Percentiles rank a stretch among this genome's conserved stretches.
Evolutionary conservation across 495 filamentous ascomycete species (phyloP).

Genomic region (Neurospora africana): DNA sequence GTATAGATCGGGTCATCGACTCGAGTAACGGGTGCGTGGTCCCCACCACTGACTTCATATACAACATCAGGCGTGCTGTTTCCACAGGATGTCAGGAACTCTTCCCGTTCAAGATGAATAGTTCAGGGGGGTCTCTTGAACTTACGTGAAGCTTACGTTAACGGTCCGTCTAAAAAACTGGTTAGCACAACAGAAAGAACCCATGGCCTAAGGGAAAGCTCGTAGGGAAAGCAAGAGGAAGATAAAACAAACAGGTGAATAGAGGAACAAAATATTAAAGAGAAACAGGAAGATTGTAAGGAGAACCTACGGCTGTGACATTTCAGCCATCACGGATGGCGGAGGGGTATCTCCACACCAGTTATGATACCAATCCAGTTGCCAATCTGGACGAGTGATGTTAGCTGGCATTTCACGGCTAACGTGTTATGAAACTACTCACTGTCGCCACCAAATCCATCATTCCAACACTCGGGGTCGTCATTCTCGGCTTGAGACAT

Average conservation of each 20-base stretch:
- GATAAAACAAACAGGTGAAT: not conserved
- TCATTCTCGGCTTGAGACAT: not conserved
- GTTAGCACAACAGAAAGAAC: not conserved
- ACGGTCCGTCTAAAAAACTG: conserved; percentile 4
- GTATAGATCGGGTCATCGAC: conserved; percentile 5
- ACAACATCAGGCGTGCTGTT: conserved; percentile 11
- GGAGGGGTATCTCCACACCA: not conserved
- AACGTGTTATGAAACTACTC: not conserved
- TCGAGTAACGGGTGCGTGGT: conserved; percentile 1
- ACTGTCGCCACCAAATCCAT: not conserved
- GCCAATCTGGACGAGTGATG: not conserved
- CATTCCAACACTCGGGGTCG: not conserved
- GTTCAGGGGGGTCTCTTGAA: not conserved
- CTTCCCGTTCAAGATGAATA: too few species aligned
- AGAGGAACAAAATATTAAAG: not conserved
- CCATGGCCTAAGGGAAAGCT: not conserved
- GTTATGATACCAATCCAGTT: not conserved
- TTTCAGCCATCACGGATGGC: not conserved
- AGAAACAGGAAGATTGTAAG: not conserved
- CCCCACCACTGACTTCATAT: not conserved
- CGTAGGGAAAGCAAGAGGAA: not conserved
- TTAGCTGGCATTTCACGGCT: not conserved
- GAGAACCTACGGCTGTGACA: not conserved
- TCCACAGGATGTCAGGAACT: not conserved
- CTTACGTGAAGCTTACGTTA: conserved; percentile 14